These are phyloP conservation scores for Balakata baccata DNA, from an alignment of 345 rosid species.

Conservation along the genomic window DNA sequence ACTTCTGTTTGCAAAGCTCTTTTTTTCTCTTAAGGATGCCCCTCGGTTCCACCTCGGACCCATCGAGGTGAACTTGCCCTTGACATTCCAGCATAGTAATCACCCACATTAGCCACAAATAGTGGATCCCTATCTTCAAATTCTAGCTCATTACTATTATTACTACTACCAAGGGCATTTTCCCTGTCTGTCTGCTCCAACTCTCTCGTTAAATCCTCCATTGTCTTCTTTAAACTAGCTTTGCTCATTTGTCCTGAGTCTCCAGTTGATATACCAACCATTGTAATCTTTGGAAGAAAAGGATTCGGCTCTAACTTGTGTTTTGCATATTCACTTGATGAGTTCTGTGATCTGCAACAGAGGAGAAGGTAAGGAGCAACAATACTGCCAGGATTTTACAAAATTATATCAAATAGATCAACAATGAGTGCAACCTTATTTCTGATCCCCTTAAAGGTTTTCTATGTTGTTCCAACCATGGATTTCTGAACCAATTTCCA, in stretches of 20 bases:
- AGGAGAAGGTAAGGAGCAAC: conserved; percentile 6
- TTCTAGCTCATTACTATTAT: conserved; percentile 28
- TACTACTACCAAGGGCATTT: conserved; percentile 27
- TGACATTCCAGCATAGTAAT: conserved; percentile 61
- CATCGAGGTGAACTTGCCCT: conserved; percentile 57
- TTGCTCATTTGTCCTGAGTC: conserved; percentile 77
- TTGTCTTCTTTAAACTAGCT: conserved; percentile 72
- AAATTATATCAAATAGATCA: background rate
- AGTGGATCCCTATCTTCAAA: conserved; percentile 76
- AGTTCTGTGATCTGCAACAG: conserved; percentile 29
- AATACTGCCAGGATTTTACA: conserved; percentile 5
- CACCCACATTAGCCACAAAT: conserved; percentile 91
- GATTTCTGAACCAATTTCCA: conserved; percentile 58
- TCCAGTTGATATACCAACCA: conserved; percentile 91
- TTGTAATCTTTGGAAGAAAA: conserved; percentile 92
- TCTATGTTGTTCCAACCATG: conserved; percentile 40
- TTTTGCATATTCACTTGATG: conserved; percentile 31
- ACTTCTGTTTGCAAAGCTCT: background rate
- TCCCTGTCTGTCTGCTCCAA: conserved; percentile 68
- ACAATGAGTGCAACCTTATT: conserved; percentile 34
- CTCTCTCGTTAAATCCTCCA: conserved; percentile 70
- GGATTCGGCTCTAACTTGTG: conserved; percentile 51
- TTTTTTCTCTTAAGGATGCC: background rate
- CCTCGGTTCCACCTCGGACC: conserved; percentile 47
- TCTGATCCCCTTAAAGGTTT: conserved; percentile 32